Evolutionary conservation across 1,284 basidiomycete species (phyloP).

Genomic region (Tilletia horrida): DNA sequence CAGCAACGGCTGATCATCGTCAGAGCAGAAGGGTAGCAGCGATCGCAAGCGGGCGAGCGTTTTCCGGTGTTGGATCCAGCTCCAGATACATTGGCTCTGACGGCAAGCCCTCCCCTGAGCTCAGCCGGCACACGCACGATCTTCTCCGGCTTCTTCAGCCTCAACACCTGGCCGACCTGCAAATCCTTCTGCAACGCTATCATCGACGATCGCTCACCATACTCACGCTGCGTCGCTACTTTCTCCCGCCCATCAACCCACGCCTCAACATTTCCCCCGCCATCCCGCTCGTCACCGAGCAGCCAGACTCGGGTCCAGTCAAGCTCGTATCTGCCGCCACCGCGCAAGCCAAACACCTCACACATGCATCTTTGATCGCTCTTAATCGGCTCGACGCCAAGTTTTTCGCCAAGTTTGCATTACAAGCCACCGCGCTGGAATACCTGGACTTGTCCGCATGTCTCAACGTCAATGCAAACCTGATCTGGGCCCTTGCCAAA

Average conservation of each 20-base stretch:
- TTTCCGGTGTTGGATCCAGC: no score
- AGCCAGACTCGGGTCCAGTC: background rate
- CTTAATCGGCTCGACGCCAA: slow-evolving; percentile 15
- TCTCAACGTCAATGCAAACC: slow-evolving; percentile 12
- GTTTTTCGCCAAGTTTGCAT: background rate
- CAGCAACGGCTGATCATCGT: background rate
- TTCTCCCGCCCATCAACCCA: background rate
- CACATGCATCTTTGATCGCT: slow-evolving; percentile 1
- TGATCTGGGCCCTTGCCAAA: background rate
- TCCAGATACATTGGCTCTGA: background rate
- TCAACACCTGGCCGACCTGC: slow-evolving; percentile 3
- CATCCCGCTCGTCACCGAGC: slow-evolving; percentile 3
- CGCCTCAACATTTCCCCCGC: slow-evolving; percentile 8
- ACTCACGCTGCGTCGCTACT: slow-evolving; percentile 10
- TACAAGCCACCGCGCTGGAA: background rate
- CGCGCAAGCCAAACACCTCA: background rate
- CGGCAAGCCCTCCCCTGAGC: background rate
- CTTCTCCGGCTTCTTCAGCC: background rate
- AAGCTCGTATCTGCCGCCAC: background rate
- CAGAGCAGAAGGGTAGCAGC: slow-evolving; percentile 3
- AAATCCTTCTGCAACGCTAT: slow-evolving; percentile 1
- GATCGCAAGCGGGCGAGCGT: background rate
- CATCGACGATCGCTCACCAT: slow-evolving; percentile 6
- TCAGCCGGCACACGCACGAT: slow-evolving; percentile 9
- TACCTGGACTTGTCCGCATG: slow-evolving; percentile 10